Base-by-base conservation (phyloP, 495 filamentous ascomycete species). In the Cercophora scortea region DNA sequence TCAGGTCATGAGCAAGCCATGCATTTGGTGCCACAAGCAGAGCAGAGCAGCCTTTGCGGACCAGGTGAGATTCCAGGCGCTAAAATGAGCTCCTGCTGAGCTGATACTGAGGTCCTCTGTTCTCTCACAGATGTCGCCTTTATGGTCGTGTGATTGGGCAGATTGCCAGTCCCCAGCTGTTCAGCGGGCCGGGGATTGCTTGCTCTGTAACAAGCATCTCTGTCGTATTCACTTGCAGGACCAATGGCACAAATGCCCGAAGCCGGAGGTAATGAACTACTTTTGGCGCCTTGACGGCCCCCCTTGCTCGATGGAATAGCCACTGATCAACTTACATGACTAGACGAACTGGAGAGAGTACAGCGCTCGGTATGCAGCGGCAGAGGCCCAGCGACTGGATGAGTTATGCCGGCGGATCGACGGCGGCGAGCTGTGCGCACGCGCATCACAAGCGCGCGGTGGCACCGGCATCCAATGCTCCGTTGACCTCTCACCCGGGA, bases 371-470 rank as follows among this genome's bases (percentile, higher is more conserved):
- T 48, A 38, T 48, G 46, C 34, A 40, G 46, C 46, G 11, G 17
- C 46, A 17, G 46, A 48, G 33, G 8, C 33, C 15, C 46, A 39
- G n/a, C 33, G 17, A 33, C 15, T 48, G 15, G 48, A 32, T 38
- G 39, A 34, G 17, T 38, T 50, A 10, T 50, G 38, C 18, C 17
- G 17, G 10, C 16, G 38, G 19, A 50, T 50, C 17, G 19, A 50
- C 38, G 48, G 38, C 36, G 16, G 13, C 4, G 2, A 42, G 18
- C 48, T 50, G 17, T 50, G 48, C 48, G 19, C 9, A 17, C 53
- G 46, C 42, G 61, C 61, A 8, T 59, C 50, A 50, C 9, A 25
- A 11, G 13, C 58, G 6, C 55, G 54, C 8, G 36, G 34, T 9
- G 50, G 54, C 8, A 25, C 25, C 25, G 25, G 25, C 25, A 42